Percentiles rank a stretch among this genome's conserved stretches.
Evolutionary conservation across 1,284 basidiomycete genomes (phyloP).

Genomic region (Polyporus tsugae): DNA sequence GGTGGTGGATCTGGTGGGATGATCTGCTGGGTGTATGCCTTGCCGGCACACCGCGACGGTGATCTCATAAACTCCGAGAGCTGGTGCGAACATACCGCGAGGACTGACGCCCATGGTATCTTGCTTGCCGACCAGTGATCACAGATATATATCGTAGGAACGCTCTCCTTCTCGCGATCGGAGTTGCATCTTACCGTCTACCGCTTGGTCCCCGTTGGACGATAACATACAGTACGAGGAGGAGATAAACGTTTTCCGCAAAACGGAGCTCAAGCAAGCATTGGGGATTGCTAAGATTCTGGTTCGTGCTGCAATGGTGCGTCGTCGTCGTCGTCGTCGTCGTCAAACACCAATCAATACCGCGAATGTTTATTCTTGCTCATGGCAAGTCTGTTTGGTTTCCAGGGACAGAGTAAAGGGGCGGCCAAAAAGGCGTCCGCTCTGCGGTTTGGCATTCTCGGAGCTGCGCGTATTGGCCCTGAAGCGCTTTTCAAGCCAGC

Average conservation of each 20-base stretch:
- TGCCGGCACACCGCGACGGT: not conserved
- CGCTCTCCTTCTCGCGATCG: not conserved
- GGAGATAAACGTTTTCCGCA: too few relatives aligned
- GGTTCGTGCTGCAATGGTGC: not conserved
- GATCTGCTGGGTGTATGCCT: not conserved
- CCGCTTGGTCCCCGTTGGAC: not conserved
- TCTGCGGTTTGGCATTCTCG: conserved; percentile 67
- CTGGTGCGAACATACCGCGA: not conserved
- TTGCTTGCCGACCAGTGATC: not conserved
- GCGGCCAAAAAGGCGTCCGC: conserved; percentile 21
- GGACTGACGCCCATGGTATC: not conserved
- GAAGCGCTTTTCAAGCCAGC: conserved; percentile 62
- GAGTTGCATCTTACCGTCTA: not conserved
- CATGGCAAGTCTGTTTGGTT: not conserved
- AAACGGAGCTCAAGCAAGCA: not conserved
- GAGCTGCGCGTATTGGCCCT: conserved; percentile 73
- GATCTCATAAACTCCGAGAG: not conserved
- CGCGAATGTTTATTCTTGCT: not conserved
- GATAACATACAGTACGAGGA: too few relatives aligned
- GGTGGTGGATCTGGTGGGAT: not conserved
- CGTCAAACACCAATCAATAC: not conserved
- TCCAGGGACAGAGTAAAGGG: not conserved
- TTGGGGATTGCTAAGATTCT: not conserved
- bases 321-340: not conserved
- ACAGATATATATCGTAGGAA: not conserved